phyloP scores from a whole-genome alignment of 148 eudicot genomes.

The Rhododendron molle region DNA sequence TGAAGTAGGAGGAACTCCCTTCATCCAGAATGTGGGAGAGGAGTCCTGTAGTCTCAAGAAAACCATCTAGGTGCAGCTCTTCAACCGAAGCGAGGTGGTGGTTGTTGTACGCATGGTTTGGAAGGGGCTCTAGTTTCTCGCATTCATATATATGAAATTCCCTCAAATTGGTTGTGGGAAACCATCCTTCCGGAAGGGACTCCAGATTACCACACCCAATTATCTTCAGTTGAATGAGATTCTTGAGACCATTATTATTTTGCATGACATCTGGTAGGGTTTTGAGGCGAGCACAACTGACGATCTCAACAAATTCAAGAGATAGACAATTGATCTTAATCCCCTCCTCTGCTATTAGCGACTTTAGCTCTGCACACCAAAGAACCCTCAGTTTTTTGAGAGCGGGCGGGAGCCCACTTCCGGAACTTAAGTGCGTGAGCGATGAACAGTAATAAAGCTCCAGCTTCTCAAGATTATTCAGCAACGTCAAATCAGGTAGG shows the following conservation, averaged over 20 bases:
- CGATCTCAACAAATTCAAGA: too few species aligned
- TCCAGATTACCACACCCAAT: neutral
- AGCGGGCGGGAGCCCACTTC: neutral
- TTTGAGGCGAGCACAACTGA: neutral
- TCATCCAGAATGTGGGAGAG: neutral
- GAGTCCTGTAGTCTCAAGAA: neutral
- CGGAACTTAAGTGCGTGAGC: neutral
- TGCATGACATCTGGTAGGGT: neutral
- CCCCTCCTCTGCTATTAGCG: too few species aligned
- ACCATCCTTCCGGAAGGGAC: constrained; percentile 6
- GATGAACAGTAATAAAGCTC: rapidly evolving
- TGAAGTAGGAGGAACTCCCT: neutral
- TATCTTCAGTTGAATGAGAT: neutral
- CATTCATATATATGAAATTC: rapidly evolving
- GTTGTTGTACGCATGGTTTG: neutral
- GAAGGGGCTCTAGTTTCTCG: neutral
- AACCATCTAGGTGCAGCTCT: neutral
- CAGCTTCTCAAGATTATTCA: neutral
- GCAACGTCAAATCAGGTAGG: neutral
- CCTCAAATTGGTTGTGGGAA: neutral
- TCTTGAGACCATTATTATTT: neutral
- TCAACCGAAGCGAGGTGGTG: neutral
- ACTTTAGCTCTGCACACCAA: neutral
- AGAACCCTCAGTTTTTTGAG: rapidly evolving
- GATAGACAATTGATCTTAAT: too few species aligned